Evolutionary conservation across 2,329 filamentous ascomycete genomes (phyloP), one percentile per base, ranked within the genome.

Genomic region (Monilinia fructigena): DNA sequence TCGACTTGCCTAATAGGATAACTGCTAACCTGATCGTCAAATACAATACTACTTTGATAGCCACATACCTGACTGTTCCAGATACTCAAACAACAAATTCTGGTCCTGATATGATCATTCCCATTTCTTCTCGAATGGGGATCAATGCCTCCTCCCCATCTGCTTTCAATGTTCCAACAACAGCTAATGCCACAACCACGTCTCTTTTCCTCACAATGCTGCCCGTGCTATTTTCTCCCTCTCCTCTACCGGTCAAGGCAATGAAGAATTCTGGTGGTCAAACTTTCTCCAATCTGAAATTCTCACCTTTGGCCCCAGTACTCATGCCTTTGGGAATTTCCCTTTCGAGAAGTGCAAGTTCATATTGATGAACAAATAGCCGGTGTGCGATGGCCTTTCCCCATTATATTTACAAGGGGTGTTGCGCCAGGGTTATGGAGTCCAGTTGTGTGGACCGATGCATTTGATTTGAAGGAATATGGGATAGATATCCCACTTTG

Each of bases 211-310:
- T 1, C 81, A 78, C 55, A 88, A 90, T 73, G 81, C 83, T 18
- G 83, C 84, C 64, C 85, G 86, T 66, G 91, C 90, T 20, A 83
- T 92, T 10, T 84, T 93, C 64, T 87, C 89, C 1, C 82, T 94
- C 26, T 85, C 89, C 11, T 89, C 91, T 8, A 91, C 87, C 69
- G 91, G 89, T 0, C 91, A 94, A 75, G 82, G 82, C 0, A 78
- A 81, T n/a, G 91, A 94, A 78, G 91, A 94, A 75, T 93, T 93
- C 72, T 94, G 91, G 90, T 93, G 88, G 85, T 85, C 82, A 65
- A 93, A 93, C 73, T 86, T 92, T 1, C 84, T 88, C 1, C 82
- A 86, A 47, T 84, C 83, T 14, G 84, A 87, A 70, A 80, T 79
- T 2, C 69, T 81, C 38, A 82, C 83, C 2, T 93, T 92, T 1